A percentile compares a stretch with the other conserved stretches of the same genome.
These are phyloP conservation scores for Cyphellophora europaea DNA, from an alignment of 2,329 filamentous ascomycete genomes.

Conservation along the genomic window DNA sequence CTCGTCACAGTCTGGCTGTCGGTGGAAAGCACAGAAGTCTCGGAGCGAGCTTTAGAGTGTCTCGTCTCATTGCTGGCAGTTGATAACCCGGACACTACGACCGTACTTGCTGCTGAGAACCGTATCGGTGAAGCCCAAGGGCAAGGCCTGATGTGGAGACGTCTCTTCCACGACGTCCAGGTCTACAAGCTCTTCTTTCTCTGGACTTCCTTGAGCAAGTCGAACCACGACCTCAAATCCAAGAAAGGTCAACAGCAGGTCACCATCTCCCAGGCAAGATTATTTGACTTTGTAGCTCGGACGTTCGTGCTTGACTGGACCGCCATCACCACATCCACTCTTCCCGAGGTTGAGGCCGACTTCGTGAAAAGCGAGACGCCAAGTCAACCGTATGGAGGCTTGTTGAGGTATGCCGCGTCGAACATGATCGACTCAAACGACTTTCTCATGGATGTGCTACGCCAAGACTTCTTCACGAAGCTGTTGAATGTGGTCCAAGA, in stretches of 20 bases:
- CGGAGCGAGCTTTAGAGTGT: slow-evolving; percentile 43
- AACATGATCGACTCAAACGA: slow-evolving; percentile 18
- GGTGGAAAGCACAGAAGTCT: slow-evolving; percentile 45
- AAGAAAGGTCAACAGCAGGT: slow-evolving; percentile 35
- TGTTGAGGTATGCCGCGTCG: slow-evolving; percentile 15
- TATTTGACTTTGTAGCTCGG: slow-evolving; percentile 49
- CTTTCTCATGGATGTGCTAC: slow-evolving; percentile 18
- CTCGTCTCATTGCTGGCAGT: slow-evolving; percentile 44
- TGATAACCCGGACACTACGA: slow-evolving; percentile 27
- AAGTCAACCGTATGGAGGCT: slow-evolving; percentile 12
- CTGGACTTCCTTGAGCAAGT: slow-evolving; percentile 25
- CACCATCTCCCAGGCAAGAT: slow-evolving; percentile 50
- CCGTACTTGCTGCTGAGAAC: slow-evolving; percentile 11
- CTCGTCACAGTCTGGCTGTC: slow-evolving; percentile 51
- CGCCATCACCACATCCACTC: slow-evolving; percentile 41
- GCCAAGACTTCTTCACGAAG: slow-evolving; percentile 19
- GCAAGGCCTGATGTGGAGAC: slow-evolving; percentile 51
- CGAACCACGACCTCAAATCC: slow-evolving; percentile 36
- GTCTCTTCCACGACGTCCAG: slow-evolving; percentile 51
- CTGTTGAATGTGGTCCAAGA: slow-evolving; percentile 14
- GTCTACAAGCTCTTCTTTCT: slow-evolving; percentile 47
- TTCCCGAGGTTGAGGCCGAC: slow-evolving; percentile 40
- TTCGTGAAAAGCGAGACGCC: slow-evolving; percentile 21
- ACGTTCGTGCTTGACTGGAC: slow-evolving; percentile 47
- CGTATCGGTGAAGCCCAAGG: slow-evolving; percentile 27